Percentiles rank a stretch among this genome's conserved stretches.
Conservation (phyloP, 192 early-diverging fungal species). For the Coemansia biformis region DNA sequence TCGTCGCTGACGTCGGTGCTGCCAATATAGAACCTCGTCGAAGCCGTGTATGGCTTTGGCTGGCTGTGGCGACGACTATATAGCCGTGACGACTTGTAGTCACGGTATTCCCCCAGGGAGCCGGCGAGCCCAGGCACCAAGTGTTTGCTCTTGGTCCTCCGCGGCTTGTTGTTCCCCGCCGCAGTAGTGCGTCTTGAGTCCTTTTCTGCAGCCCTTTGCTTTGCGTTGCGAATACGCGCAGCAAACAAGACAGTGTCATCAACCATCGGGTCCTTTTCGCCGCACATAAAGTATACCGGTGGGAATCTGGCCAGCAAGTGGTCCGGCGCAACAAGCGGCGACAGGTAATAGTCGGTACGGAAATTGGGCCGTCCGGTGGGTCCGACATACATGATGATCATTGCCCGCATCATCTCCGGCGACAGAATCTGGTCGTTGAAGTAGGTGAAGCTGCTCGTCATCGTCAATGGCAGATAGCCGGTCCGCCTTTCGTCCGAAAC, state of each 20-base stretch:
- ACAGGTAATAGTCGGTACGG: constrained; percentile 75
- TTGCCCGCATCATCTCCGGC: constrained; percentile 68
- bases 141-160: constrained; percentile 1
- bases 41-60: neutral
- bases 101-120: constrained; percentile 11
- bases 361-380: constrained; percentile 74
- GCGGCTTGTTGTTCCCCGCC: neutral
- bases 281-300: constrained; percentile 82
- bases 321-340: constrained; percentile 80
- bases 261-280: constrained; percentile 95
- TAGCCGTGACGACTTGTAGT: constrained; percentile 15
- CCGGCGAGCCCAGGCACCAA: neutral
- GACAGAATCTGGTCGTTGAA: constrained; percentile 84
- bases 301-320: constrained; percentile 84
- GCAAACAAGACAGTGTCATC: constrained; percentile 95
- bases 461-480: constrained; percentile 53
- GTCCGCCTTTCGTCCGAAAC: neutral
- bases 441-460: constrained; percentile 71
- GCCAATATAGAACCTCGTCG: constrained; percentile 34
- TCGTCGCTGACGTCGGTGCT: constrained; percentile 46
- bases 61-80: constrained; percentile 32
- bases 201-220: constrained; percentile 37
- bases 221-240: constrained; percentile 78
- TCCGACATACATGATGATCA: constrained; percentile 80
- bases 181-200: neutral